Evolutionary conservation across 805 yeast species (phyloP), one percentile per base, ranked within the genome.

Genomic region (Soucietia sequanensis): DNA sequence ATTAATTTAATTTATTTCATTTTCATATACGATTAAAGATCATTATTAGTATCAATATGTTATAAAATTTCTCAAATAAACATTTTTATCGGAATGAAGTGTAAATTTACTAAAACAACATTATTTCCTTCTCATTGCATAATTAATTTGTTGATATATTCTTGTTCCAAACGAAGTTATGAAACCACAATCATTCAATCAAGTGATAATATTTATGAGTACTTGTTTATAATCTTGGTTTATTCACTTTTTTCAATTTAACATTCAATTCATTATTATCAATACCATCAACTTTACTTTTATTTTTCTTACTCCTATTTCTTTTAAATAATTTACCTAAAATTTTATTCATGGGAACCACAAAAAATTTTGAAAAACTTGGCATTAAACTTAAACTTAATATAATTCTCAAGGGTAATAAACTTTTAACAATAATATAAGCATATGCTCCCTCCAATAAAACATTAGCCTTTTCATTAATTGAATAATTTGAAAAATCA

Each of bases 371-470:
- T 4, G 86, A 80, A 43, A 78, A 75, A 63, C 70, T 64, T 3
- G 86, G 86, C 58, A 79, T 80, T 22, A 72, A 56, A 30, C 69
- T 49, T 32, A 81, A 47, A 26, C 81, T 75, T 14, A 75, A 38
- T 7, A 70, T 53, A 1, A 79, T 60, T 35, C 88, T 61, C 2
- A 78, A 33, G 0, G 87, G 86, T 41, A 79, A 56, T 15, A 74
- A 48, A 7, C 71, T 64, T 50, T 85, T 85, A 9, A 84, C 87
- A 4, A 81, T 59, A 4, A 81, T 82, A 47, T 80, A 86, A 0
- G 95, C 80, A 17, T 83, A 70, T 0, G 90, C 89, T 7, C 95
- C 95, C 43, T 84, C 85, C 44, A 80, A 54, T 5, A 85, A 60
- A 18, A 81, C 52, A 32, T 66, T 64, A 30, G 81, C 66, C 42